These are phyloP conservation scores for Hypoxylon sp. DNA, from an alignment of 2,329 filamentous ascomycete species.

Conservation along the genomic window DNA sequence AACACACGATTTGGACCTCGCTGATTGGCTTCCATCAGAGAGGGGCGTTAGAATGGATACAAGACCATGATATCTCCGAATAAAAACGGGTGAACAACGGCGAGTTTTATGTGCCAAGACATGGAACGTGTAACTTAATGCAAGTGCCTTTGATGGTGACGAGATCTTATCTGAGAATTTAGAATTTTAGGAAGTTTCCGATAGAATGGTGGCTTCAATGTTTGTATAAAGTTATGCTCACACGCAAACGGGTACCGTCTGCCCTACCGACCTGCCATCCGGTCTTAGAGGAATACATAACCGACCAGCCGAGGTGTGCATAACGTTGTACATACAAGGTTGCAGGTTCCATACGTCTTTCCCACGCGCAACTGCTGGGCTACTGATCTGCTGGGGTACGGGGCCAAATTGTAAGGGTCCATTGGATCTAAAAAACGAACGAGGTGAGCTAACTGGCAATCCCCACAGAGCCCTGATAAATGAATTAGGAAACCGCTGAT, in stretches of 20 bases:
- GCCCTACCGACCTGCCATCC: constrained; percentile 30
- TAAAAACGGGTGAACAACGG: constrained; percentile 12
- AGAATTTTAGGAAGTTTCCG: constrained; percentile 11
- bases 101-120: constrained; percentile 8
- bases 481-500: constrained; percentile 40
- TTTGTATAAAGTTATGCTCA: constrained; percentile 16
- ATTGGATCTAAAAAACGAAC: constrained; percentile 17
- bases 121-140: neutral
- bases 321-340: constrained; percentile 17
- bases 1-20: constrained; percentile 7
- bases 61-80: constrained; percentile 1
- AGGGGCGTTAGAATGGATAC: neutral
- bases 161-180: constrained; percentile 18
- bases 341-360: neutral
- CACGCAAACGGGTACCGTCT: constrained; percentile 17
- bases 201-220: neutral
- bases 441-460: constrained; percentile 33
- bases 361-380: constrained; percentile 6
- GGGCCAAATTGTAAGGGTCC: constrained; percentile 23
- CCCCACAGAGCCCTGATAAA: constrained; percentile 42
- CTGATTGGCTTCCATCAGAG: constrained; percentile 9
- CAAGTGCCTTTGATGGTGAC: neutral
- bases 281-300: constrained; percentile 28
- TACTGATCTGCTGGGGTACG: constrained; percentile 8
- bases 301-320: constrained; percentile 43